These are phyloP conservation scores for Ustilago sp. DNA, from an alignment of 1,284 basidiomycete genomes.

Conservation along the genomic window DNA sequence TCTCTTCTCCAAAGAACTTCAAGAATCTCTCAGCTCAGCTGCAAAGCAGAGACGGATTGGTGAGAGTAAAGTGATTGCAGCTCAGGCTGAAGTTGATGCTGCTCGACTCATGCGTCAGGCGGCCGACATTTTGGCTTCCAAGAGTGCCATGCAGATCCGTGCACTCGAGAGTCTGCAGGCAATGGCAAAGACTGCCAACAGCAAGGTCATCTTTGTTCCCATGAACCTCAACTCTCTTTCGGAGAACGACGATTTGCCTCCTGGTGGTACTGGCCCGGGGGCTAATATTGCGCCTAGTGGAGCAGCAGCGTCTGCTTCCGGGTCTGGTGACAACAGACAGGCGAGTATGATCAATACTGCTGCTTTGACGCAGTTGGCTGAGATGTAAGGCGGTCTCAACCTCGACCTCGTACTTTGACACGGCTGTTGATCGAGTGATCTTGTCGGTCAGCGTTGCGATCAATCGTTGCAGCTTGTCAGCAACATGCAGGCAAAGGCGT, in stretches of 20 bases:
- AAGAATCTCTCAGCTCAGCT: slow-evolving; percentile 89
- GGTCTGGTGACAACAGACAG: slow-evolving; percentile 6
- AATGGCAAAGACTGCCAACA: slow-evolving; percentile 79
- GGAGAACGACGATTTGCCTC: slow-evolving; percentile 19
- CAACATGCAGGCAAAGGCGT: neutral
- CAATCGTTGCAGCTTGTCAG: neutral
- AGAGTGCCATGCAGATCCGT: slow-evolving; percentile 96
- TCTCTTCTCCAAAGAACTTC: slow-evolving; percentile 90
- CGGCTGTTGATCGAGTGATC: neutral
- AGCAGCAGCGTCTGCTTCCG: slow-evolving; percentile 7
- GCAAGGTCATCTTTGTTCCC: slow-evolving; percentile 94
- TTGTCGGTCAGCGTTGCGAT: neutral
- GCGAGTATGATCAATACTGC: slow-evolving; percentile 39
- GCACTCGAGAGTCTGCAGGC: slow-evolving; percentile 87
- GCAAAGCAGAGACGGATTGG: slow-evolving; percentile 93
- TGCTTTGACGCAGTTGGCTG: slow-evolving; percentile 39
- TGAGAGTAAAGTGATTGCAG: slow-evolving; percentile 95
- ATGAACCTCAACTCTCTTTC: slow-evolving; percentile 72
- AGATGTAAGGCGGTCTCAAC: slow-evolving; percentile 16
- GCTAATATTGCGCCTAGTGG: slow-evolving; percentile 3
- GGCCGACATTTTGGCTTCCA: slow-evolving; percentile 72
- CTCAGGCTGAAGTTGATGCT: slow-evolving; percentile 92
- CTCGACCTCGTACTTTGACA: neutral
- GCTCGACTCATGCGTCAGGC: slow-evolving; percentile 89
- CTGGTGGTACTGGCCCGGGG: slow-evolving; percentile 17